Evolutionary conservation across 2,329 filamentous ascomycete genomes (phyloP).

Genomic region (Pseudopithomyces maydicus): DNA sequence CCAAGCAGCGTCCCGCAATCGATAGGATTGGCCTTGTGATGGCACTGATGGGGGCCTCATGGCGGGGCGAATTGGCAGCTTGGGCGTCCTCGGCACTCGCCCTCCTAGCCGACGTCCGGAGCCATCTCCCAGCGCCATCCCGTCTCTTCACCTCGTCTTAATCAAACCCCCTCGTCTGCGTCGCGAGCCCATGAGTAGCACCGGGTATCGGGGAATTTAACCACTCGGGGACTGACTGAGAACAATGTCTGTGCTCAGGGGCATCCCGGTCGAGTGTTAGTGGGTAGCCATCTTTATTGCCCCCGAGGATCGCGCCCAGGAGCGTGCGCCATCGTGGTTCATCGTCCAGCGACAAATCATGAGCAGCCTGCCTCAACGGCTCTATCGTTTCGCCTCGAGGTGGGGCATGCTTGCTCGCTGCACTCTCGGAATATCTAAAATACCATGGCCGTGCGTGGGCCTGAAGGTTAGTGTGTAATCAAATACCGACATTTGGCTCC

Average conservation of each 20-base stretch:
- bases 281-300: not conserved
- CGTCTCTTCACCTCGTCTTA: too few species aligned
- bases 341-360: not conserved
- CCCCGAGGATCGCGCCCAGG: conserved; percentile 5
- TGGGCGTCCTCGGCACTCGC: conserved; percentile 3
- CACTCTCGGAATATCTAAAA: too few species aligned
- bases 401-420: not conserved
- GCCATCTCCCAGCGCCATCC: not conserved
- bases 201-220: not conserved
- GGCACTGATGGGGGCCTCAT: not conserved
- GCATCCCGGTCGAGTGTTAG: conserved; percentile 1
- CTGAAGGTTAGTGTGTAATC: too few species aligned
- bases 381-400: conserved; percentile 1
- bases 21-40: conserved; percentile 5
- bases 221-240: conserved; percentile 1
- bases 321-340: not conserved
- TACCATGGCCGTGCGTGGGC: too few species aligned
- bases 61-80: conserved; percentile 8
- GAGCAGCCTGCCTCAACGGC: not conserved
- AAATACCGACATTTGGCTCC: too few species aligned
- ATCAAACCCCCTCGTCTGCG: too few species aligned
- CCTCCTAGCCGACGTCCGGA: not conserved
- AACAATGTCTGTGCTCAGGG: conserved; percentile 13
- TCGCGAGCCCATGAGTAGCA: not conserved
- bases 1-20: not conserved